These are phyloP conservation scores for Phytopythium oedochilum DNA, from an alignment of 352 stramenopile genomes.

Conservation along the genomic window DNA sequence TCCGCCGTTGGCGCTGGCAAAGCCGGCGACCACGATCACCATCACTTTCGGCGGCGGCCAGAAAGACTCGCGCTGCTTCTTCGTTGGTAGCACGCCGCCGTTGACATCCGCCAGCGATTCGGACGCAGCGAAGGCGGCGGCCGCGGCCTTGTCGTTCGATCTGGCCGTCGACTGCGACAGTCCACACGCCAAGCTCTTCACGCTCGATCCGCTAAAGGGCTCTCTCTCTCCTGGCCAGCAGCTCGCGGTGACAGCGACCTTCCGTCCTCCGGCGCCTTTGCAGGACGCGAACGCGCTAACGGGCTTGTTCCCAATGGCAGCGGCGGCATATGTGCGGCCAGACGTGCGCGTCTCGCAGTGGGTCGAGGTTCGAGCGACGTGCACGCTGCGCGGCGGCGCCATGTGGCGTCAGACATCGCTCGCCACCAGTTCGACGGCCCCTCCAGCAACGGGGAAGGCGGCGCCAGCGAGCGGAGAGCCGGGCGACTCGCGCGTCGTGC, in stretches of 20 bases:
- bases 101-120: constrained; percentile 2
- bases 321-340: constrained; percentile 6
- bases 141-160: constrained; percentile 42
- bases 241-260: constrained; percentile 49
- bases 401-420: constrained; percentile 22
- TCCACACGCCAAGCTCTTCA: constrained; percentile 58
- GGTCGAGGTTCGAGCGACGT: constrained; percentile 35
- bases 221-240: constrained; percentile 47
- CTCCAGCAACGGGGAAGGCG: not conserved
- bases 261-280: constrained; percentile 16
- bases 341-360: constrained; percentile 31
- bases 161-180: constrained; percentile 48
- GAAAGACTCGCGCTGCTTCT: constrained; percentile 9
- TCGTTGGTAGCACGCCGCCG: constrained; percentile 45
- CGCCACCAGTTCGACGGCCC: not conserved
- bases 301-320: not conserved
- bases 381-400: constrained; percentile 30
- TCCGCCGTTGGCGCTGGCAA: constrained; percentile 36
- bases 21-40: constrained; percentile 27
- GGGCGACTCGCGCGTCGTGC: not conserved
- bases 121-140: constrained; percentile 4
- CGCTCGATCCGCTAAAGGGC: constrained; percentile 64
- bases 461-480: not conserved
- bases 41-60: constrained; percentile 32
- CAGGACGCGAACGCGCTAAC: not conserved